phyloP scores from a whole-genome alignment of 257 asterid species.

The Plantago elongata region DNA sequence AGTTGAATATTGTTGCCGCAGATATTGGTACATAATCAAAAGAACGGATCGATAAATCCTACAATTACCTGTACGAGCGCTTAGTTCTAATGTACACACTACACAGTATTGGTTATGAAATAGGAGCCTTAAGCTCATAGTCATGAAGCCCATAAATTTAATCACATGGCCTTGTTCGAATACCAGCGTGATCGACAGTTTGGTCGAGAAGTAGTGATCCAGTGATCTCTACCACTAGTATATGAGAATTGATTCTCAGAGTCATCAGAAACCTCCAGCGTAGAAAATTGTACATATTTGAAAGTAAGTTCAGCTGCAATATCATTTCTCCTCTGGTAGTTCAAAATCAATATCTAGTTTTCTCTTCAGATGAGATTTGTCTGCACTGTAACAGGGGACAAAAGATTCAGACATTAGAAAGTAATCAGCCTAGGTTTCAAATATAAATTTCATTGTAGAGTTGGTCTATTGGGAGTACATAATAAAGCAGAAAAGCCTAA shows the following conservation, averaged over 20 bases:
- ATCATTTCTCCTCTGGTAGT: slow-evolving; percentile 66
- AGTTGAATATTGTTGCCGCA: too few species aligned
- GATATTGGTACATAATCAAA: too few species aligned
- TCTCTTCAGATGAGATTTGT: slow-evolving; percentile 90
- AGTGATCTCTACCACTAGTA: too few species aligned
- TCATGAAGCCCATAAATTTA: slow-evolving; percentile 1
- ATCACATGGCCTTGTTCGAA: not conserved
- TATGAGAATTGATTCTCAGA: not conserved
- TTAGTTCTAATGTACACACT: too few species aligned
- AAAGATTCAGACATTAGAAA: slow-evolving; percentile 1
- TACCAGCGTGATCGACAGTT: not conserved
- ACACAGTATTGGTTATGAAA: too few species aligned
- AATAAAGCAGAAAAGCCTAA: too few species aligned
- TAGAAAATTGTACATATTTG: slow-evolving; percentile 16
- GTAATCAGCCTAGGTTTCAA: not conserved
- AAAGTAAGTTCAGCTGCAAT: slow-evolving; percentile 6
- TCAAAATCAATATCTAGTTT: slow-evolving; percentile 91
- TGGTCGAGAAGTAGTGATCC: too few species aligned
- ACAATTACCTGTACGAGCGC: too few species aligned
- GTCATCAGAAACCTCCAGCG: slow-evolving; percentile 26
- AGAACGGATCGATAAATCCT: too few species aligned
- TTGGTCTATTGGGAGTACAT: too few species aligned
- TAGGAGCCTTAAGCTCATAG: too few species aligned
- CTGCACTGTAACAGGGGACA: slow-evolving; percentile 57
- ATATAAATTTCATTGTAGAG: not conserved